Conservation (phyloP, 164 flowering plant species). For the Nymphaea colorata region DNA sequence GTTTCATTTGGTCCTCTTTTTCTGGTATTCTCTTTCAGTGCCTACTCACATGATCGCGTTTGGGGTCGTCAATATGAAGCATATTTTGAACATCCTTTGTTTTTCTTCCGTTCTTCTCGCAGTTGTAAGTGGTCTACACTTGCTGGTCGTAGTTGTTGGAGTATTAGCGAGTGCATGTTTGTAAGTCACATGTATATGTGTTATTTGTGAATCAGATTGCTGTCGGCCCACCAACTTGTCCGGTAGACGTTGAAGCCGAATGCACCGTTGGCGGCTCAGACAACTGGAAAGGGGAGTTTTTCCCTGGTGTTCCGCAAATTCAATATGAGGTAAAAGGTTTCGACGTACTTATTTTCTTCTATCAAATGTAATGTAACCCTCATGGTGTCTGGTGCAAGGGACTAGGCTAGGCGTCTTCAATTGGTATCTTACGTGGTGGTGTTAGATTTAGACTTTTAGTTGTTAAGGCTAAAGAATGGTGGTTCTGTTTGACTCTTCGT, state of each 20-base stretch:
- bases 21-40: not conserved
- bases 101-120: not conserved
- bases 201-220: conserved; percentile 27
- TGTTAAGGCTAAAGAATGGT: too few relatives aligned
- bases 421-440: not conserved
- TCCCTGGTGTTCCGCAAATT: conserved; percentile 76
- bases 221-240: conserved; percentile 61
- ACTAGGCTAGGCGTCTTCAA: not conserved
- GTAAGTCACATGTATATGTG: not conserved
- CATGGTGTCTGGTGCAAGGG: not conserved
- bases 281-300: conserved; percentile 94
- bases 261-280: conserved; percentile 29
- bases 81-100: not conserved
- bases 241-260: conserved; percentile 41
- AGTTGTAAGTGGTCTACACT: not conserved
- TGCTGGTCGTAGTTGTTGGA: not conserved
- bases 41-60: not conserved
- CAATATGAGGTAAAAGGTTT: conserved; percentile 66
- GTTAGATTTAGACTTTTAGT: too few relatives aligned
- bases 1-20: too few relatives aligned
- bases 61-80: not conserved
- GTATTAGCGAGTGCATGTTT: not conserved
- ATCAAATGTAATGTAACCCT: not conserved
- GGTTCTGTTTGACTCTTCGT: not conserved
- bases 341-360: too few relatives aligned